Evolutionary conservation across 352 stramenopile species (phyloP).

Genomic region (Pythium biforme): DNA sequence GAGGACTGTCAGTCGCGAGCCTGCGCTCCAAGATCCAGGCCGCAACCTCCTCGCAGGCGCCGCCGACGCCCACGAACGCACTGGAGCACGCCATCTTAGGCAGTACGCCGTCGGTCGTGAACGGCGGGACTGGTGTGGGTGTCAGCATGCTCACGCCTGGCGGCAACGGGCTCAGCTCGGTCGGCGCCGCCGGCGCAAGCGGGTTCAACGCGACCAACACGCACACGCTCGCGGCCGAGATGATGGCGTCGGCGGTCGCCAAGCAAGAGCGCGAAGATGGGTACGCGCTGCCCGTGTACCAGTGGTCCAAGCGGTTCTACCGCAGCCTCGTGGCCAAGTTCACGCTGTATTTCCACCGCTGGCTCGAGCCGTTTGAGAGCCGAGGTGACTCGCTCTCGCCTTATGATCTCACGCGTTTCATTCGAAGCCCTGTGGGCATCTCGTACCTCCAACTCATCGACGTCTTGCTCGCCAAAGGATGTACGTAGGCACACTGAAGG

Average conservation of each 20-base stretch:
- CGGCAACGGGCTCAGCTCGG: slow-evolving; percentile 25
- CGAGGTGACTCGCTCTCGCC: slow-evolving; percentile 53
- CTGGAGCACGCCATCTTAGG: slow-evolving; percentile 74
- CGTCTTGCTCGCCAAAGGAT: slow-evolving; percentile 64
- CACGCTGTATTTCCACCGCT: slow-evolving; percentile 79
- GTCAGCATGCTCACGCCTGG: slow-evolving; percentile 25
- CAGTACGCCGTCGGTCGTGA: slow-evolving; percentile 26
- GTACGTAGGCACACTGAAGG: slow-evolving; percentile 29
- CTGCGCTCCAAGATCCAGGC: slow-evolving; percentile 27
- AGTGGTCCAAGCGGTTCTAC: slow-evolving; percentile 82
- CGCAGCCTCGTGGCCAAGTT: slow-evolving; percentile 84
- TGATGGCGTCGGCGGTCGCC: slow-evolving; percentile 76
- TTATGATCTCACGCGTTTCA: slow-evolving; percentile 69
- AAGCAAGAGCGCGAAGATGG: slow-evolving; percentile 75
- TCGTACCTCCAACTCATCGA: slow-evolving; percentile 85
- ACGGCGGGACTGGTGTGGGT: slow-evolving; percentile 5
- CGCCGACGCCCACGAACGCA: slow-evolving; percentile 44
- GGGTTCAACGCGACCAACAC: slow-evolving; percentile 41
- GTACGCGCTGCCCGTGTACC: slow-evolving; percentile 76
- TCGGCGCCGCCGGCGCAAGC: slow-evolving; percentile 23
- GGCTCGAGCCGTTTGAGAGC: slow-evolving; percentile 70
- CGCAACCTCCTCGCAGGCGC: slow-evolving; percentile 32
- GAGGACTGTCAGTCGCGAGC: slow-evolving; percentile 32
- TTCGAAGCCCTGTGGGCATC: slow-evolving; percentile 71
- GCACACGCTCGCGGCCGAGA: slow-evolving; percentile 60